phyloP scores from a whole-genome alignment of 2,329 filamentous ascomycete genomes.

The Pseudogymnoascus verrucosus region DNA sequence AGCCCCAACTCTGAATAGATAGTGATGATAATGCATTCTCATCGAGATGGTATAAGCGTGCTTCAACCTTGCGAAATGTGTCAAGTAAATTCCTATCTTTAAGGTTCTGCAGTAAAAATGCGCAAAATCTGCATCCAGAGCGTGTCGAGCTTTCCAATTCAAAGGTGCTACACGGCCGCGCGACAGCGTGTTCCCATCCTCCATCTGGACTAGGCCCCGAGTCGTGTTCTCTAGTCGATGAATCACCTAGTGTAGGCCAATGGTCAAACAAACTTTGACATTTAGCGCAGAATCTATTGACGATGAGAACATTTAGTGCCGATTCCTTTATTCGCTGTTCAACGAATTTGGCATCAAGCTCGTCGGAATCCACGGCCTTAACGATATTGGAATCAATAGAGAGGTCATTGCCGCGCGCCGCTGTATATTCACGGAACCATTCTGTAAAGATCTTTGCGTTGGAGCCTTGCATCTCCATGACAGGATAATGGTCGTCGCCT shows the following conservation, averaged over 20 bases:
- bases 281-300: background rate
- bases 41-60: slow-evolving; percentile 9
- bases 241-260: background rate
- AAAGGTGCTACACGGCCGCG: slow-evolving; percentile 10
- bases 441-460: slow-evolving; percentile 6
- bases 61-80: slow-evolving; percentile 14
- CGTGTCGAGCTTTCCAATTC: slow-evolving; percentile 12
- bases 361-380: slow-evolving; percentile 9
- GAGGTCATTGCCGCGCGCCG: slow-evolving; percentile 6
- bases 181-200: background rate
- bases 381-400: background rate
- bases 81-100: slow-evolving; percentile 10
- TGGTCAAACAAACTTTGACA: background rate
- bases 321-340: slow-evolving; percentile 14
- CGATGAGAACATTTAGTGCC: background rate
- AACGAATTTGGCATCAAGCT: slow-evolving; percentile 11
- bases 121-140: slow-evolving; percentile 14
- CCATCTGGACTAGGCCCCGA: background rate
- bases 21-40: slow-evolving; percentile 7
- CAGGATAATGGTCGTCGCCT: background rate
- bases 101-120: slow-evolving; percentile 13
- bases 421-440: slow-evolving; percentile 13
- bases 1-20: background rate
- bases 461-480: background rate
- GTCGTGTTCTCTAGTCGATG: background rate